Conservation (phyloP, 306 rosid genomes). For the Corylus heterophylla region DNA sequence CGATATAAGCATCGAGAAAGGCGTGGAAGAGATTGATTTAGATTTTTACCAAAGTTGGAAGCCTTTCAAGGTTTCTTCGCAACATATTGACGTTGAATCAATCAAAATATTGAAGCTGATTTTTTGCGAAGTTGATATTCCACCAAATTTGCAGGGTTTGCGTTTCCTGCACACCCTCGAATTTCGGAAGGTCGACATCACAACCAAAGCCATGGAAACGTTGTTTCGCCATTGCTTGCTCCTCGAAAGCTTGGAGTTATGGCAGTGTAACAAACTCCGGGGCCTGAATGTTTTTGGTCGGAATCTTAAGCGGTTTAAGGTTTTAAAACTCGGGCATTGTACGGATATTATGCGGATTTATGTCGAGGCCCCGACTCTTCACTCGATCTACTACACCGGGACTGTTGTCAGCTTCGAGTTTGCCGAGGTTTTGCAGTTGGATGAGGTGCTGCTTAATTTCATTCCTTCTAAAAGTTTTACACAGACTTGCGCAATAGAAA, state of each 20-base stretch:
- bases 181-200: not conserved
- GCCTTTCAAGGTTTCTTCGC: not conserved
- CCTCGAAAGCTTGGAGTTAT: constrained; percentile 27
- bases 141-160: not conserved
- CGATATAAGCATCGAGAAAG: not conserved
- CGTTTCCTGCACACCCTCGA: not conserved
- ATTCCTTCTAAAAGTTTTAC: not conserved
- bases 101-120: constrained; percentile 12
- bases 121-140: not conserved
- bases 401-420: not conserved
- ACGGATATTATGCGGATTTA: not conserved
- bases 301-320: constrained; percentile 4
- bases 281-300: not conserved
- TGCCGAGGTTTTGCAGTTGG: not conserved
- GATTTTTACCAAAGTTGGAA: not conserved
- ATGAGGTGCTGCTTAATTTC: constrained; percentile 28
- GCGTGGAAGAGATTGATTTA: constrained; percentile 26
- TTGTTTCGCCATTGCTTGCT: constrained; percentile 3
- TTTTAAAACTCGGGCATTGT: constrained; percentile 20
- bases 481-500: not conserved
- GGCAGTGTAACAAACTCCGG: not conserved
- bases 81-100: not conserved
- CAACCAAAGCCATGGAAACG: not conserved
- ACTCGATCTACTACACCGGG: constrained; percentile 22
- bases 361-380: constrained; percentile 32